Conservation (phyloP, 1,284 basidiomycete genomes). For the Malassezia psittaci region DNA sequence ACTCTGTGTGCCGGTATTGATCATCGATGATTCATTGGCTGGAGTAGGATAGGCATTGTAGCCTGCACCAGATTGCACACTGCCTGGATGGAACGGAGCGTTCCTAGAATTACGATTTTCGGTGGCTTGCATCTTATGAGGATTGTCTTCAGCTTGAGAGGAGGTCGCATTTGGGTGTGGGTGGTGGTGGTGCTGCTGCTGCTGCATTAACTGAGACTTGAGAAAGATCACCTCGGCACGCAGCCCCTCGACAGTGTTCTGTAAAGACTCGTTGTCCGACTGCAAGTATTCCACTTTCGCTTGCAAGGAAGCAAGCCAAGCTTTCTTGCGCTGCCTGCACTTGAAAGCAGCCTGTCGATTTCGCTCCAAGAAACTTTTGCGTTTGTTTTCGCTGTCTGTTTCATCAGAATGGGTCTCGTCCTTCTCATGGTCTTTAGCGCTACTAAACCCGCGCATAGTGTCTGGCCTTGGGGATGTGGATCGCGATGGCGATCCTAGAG, state of each 20-base stretch:
- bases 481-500: no score
- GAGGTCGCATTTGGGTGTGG: no score
- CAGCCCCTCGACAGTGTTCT: conserved; percentile 52
- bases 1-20: no score
- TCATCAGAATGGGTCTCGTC: conserved; percentile 45
- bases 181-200: neutral
- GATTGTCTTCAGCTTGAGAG: no score
- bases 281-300: conserved; percentile 80
- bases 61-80: no score
- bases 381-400: conserved; percentile 40
- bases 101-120: no score
- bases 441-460: no score
- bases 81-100: no score
- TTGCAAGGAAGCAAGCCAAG: conserved; percentile 86
- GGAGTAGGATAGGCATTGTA: no score
- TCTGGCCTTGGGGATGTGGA: no score
- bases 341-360: conserved; percentile 69
- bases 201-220: conserved; percentile 36
- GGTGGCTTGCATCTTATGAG: no score
- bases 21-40: no score
- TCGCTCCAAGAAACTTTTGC: conserved; percentile 44
- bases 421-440: conserved; percentile 7
- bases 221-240: conserved; percentile 52
- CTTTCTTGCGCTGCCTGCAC: conserved; percentile 96
- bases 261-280: conserved; percentile 86